A percentile compares a stretch with the other conserved stretches of the same genome.
These are phyloP conservation scores for Turnera subulata DNA, from an alignment of 345 rosid genomes.

Conservation along the genomic window DNA sequence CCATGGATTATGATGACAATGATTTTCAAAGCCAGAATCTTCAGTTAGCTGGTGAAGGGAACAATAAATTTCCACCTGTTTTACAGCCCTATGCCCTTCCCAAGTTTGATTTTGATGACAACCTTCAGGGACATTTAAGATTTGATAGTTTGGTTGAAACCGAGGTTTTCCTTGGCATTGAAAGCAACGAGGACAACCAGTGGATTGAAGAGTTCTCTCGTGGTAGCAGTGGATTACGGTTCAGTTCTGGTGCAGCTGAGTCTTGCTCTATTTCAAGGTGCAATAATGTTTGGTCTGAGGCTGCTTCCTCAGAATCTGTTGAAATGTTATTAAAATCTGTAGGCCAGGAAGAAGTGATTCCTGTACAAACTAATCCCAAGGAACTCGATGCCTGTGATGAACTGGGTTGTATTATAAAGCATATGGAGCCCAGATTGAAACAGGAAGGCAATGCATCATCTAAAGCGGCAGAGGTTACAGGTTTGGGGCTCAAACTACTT, in stretches of 20 bases:
- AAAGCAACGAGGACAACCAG: conserved; percentile 70
- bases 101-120: conserved; percentile 89
- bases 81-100: conserved; percentile 71
- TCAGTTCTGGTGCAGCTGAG: conserved; percentile 73
- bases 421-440: conserved; percentile 64
- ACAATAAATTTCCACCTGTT: conserved; percentile 63
- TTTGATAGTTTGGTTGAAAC: conserved; percentile 70
- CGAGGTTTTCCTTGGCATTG: conserved; percentile 81
- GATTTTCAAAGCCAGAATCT: conserved; percentile 95
- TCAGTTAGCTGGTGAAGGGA: conserved; percentile 86
- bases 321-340: conserved; percentile 94
- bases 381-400: conserved; percentile 67
- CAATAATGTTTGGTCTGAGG: conserved; percentile 98
- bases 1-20: conserved; percentile 99
- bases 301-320: conserved; percentile 81
- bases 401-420: conserved; percentile 58
- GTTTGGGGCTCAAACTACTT: conserved; percentile 31
- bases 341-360: conserved; percentile 76
- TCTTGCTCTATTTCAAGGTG: conserved; percentile 76
- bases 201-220: conserved; percentile 94
- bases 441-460: conserved; percentile 30
- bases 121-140: conserved; percentile 58
- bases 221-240: conserved; percentile 58
- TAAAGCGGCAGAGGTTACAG: conserved; percentile 28
- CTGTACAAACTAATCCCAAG: conserved; percentile 38